These are phyloP conservation scores for Lactarius quietus DNA, from an alignment of 768 basidiomycete species.

Conservation along the genomic window DNA sequence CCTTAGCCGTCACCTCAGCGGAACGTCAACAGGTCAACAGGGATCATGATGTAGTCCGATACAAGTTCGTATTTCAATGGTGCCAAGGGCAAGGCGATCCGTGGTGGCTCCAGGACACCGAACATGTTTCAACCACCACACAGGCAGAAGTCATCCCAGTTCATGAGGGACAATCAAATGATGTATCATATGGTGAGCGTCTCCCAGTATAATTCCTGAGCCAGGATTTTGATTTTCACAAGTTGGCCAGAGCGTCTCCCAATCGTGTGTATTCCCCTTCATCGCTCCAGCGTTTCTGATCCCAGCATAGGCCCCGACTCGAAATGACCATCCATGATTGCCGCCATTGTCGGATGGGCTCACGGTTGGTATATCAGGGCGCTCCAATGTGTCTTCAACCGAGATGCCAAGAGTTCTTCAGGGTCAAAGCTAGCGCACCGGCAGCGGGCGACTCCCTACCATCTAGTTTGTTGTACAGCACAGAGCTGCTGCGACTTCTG, in stretches of 20 bases:
- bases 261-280: slow-evolving; percentile 3
- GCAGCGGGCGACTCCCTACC: slow-evolving; percentile 38
- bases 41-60: slow-evolving; percentile 58
- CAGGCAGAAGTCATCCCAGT: background rate
- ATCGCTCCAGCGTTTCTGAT: slow-evolving; percentile 2
- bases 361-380: slow-evolving; percentile 51
- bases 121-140: background rate
- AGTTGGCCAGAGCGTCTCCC: background rate
- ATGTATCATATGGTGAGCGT: background rate
- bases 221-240: background rate
- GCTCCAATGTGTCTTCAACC: slow-evolving; percentile 66
- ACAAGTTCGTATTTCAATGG: slow-evolving; percentile 85
- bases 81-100: slow-evolving; percentile 63
- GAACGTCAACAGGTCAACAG: slow-evolving; percentile 56
- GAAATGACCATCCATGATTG: slow-evolving; percentile 33
- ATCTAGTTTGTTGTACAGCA: slow-evolving; percentile 36
- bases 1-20: slow-evolving; percentile 38
- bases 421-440: slow-evolving; percentile 23
- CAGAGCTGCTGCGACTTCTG: slow-evolving; percentile 30
- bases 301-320: background rate
- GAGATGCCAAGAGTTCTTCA: slow-evolving; percentile 56
- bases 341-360: slow-evolving; percentile 39
- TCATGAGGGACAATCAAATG: background rate
- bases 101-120: slow-evolving; percentile 41
- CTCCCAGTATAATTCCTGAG: background rate